Evolutionary conservation across 352 stramenopile genomes (phyloP).

Genomic region (Globisporangium lucens): DNA sequence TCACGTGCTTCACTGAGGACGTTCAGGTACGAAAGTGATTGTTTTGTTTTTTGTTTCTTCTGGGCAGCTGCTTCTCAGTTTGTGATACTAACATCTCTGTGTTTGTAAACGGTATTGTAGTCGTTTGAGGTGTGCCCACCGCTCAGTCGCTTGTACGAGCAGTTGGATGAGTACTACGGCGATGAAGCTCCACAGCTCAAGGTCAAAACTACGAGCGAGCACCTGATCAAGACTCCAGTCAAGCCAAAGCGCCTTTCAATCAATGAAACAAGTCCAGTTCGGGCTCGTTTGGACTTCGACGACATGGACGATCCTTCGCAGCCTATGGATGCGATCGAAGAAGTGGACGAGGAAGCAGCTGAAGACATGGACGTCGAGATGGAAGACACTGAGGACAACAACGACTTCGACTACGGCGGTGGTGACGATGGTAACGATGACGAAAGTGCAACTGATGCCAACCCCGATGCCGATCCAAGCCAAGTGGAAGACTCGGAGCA

Average conservation of each 20-base stretch:
- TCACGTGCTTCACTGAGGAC: conserved; percentile 55
- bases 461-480: conserved; percentile 15
- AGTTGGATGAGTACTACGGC: conserved; percentile 66
- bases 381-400: conserved; percentile 31
- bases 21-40: conserved; percentile 33
- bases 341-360: conserved; percentile 25
- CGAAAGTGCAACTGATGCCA: conserved; percentile 9
- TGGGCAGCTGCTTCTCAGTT: background rate
- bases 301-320: conserved; percentile 18
- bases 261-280: conserved; percentile 8
- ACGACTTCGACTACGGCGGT: conserved; percentile 32
- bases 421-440: conserved; percentile 17
- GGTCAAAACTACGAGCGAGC: conserved; percentile 54
- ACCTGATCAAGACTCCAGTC: conserved; percentile 53
- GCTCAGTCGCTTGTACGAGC: conserved; percentile 65
- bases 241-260: conserved; percentile 24
- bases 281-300: conserved; percentile 19
- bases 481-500: conserved; percentile 35
- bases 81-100: background rate
- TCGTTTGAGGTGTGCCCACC: conserved; percentile 59
- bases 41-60: background rate
- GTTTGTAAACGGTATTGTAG: conserved; percentile 14
- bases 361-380: conserved; percentile 35
- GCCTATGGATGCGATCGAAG: conserved; percentile 21
- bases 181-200: conserved; percentile 45